Conservation (phyloP, 352 stramenopile genomes). For the Globisporangium polare region DNA sequence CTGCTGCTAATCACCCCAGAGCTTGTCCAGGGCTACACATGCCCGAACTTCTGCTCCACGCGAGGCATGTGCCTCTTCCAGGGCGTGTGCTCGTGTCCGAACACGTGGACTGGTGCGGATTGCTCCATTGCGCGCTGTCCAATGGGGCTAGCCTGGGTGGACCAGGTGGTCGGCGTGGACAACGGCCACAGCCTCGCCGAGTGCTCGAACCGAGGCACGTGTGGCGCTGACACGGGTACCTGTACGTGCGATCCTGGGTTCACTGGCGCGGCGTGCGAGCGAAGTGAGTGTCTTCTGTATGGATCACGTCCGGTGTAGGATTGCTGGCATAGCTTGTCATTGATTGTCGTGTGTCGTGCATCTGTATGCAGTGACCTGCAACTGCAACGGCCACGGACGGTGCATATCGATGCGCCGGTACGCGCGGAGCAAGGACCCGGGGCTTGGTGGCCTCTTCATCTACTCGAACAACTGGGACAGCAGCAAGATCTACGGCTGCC, state of each 20-base stretch:
- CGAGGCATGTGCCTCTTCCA: slow-evolving; percentile 57
- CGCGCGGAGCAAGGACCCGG: slow-evolving; percentile 57
- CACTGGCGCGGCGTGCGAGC: slow-evolving; percentile 72
- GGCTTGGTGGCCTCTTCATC: slow-evolving; percentile 34
- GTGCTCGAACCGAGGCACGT: slow-evolving; percentile 86
- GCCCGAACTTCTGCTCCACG: slow-evolving; percentile 67
- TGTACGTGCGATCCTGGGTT: slow-evolving; percentile 73
- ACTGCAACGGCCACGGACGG: slow-evolving; percentile 73
- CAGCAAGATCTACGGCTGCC: slow-evolving; percentile 79
- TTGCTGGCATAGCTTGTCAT: too few relatives aligned
- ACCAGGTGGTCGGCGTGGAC: slow-evolving; percentile 52
- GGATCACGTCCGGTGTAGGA: too few relatives aligned
- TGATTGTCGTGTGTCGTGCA: too few relatives aligned
- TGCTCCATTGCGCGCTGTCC: slow-evolving; percentile 69
- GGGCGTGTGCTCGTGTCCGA: slow-evolving; percentile 52
- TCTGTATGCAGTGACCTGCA: slow-evolving; percentile 73
- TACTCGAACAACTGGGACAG: slow-evolving; percentile 83
- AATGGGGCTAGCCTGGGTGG: slow-evolving; percentile 61
- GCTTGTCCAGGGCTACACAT: slow-evolving; percentile 31
- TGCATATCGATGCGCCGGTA: slow-evolving; percentile 74
- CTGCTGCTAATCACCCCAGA: not conserved
- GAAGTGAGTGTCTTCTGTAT: slow-evolving; percentile 35
- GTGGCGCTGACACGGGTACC: slow-evolving; percentile 46
- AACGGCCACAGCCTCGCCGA: slow-evolving; percentile 79
- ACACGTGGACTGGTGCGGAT: slow-evolving; percentile 42